Evolutionary conservation across 345 rosid genomes (phyloP).

Genomic region (Sonneratia alba): DNA sequence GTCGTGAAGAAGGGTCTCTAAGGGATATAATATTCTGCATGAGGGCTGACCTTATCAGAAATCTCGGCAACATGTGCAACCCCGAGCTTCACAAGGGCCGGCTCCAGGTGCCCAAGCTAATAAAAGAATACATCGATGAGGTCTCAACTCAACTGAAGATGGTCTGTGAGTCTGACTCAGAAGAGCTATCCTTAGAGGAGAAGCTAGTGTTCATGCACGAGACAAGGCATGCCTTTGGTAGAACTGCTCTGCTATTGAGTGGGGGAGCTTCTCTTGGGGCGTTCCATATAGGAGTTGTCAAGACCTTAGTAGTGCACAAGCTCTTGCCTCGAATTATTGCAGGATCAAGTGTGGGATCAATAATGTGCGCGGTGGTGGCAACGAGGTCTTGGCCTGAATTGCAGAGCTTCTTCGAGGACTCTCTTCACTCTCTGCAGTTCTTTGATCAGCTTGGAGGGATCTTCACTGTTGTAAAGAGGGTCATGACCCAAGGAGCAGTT

Average conservation of each 20-base stretch:
- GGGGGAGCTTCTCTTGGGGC: conserved; percentile 99
- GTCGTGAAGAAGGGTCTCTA: conserved; percentile 79
- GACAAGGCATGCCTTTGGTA: conserved; percentile 92
- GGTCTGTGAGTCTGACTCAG: conserved; percentile 82
- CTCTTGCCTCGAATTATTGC: conserved; percentile 85
- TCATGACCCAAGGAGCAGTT: conserved; percentile 80
- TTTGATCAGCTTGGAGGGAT: conserved; percentile 92
- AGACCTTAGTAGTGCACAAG: conserved; percentile 83
- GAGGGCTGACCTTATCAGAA: conserved; percentile 95
- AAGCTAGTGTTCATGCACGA: conserved; percentile 94
- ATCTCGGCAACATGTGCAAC: conserved; percentile 96
- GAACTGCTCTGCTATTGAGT: conserved; percentile 95
- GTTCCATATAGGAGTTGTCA: conserved; percentile 82
- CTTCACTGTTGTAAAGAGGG: conserved; percentile 70
- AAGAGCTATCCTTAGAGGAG: conserved; percentile 90
- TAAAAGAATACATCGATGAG: conserved; percentile 88
- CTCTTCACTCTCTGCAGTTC: conserved; percentile 69
- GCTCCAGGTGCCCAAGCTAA: conserved; percentile 86
- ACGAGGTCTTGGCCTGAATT: conserved; percentile 97
- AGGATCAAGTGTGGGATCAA: conserved; percentile 98
- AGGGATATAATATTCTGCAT: conserved; percentile 89
- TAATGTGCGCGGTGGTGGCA: conserved; percentile 74
- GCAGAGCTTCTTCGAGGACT: conserved; percentile 83
- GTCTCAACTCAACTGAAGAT: conserved; percentile 86
- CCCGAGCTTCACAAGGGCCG: conserved; percentile 95